Evolutionary conservation across 257 asterid genomes (phyloP).

Genomic region (Gentiana straminea): DNA sequence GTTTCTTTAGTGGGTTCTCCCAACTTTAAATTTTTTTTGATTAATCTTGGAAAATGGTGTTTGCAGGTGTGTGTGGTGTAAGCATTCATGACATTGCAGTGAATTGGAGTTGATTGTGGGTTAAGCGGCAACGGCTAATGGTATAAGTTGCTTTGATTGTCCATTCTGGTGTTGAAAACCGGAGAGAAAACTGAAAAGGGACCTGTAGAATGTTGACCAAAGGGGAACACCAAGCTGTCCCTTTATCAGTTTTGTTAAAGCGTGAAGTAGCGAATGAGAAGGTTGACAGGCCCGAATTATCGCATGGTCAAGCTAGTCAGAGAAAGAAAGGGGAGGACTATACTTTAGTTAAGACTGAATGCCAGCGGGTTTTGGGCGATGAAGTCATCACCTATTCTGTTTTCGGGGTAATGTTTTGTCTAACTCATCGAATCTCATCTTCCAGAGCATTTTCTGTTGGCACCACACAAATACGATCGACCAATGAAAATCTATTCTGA

Average conservation of each 20-base stretch:
- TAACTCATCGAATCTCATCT: neutral
- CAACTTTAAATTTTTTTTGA: neutral
- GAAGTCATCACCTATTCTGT: conserved; percentile 86
- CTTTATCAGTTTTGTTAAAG: conserved; percentile 84
- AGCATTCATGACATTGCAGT: conserved; percentile 27
- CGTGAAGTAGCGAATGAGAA: conserved; percentile 92
- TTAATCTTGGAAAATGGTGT: conserved; percentile 14
- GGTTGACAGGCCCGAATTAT: conserved; percentile 76
- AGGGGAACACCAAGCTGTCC: conserved; percentile 84
- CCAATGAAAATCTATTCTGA: conserved; percentile 1
- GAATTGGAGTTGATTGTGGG: conserved; percentile 38
- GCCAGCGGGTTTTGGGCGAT: conserved; percentile 78
- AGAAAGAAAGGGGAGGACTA: conserved; percentile 97
- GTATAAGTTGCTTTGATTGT: neutral
- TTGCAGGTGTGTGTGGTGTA: conserved; percentile 4
- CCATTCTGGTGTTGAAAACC: no score
- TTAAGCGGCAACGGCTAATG: conserved; percentile 17
- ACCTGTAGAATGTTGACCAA: conserved; percentile 56
- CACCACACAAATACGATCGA: no score
- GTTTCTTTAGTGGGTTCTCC: conserved; percentile 7
- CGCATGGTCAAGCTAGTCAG: conserved; percentile 76
- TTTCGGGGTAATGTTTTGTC: conserved; percentile 47
- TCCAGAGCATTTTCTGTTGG: neutral
- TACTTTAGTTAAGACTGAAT: conserved; percentile 75
- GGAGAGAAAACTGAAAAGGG: conserved; percentile 11